Percentiles rank a stretch among this genome's conserved stretches.
phyloP scores from a whole-genome alignment of 2,329 filamentous ascomycete genomes.

The Colletotrichum aenigma region DNA sequence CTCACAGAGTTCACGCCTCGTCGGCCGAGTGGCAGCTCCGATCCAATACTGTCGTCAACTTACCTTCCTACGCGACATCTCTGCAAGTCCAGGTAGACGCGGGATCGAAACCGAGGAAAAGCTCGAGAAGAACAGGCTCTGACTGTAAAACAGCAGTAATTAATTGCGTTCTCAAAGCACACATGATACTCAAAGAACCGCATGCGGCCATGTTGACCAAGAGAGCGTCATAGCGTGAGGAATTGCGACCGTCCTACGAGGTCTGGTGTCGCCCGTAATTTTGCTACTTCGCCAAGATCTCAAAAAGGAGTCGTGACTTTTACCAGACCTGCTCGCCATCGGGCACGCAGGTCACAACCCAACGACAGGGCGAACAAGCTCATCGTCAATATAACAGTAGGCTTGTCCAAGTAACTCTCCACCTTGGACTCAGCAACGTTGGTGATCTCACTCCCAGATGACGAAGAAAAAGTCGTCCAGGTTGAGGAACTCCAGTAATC shows the following conservation, averaged over 20 bases:
- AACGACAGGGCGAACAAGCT: background rate
- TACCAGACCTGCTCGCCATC: background rate
- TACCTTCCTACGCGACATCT: background rate
- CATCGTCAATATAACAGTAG: background rate
- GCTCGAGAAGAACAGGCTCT: background rate
- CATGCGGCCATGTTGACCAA: background rate
- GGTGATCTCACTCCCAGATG: background rate
- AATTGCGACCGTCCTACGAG: background rate
- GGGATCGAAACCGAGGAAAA: background rate
- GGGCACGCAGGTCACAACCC: background rate
- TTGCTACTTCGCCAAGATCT: background rate
- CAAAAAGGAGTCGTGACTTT: background rate
- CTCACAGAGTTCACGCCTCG: background rate
- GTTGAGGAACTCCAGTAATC: background rate
- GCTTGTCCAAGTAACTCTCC: background rate
- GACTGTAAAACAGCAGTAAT: background rate
- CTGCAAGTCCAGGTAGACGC: background rate
- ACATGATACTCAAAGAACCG: too few species aligned
- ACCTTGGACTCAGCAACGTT: background rate
- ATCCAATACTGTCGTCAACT: background rate
- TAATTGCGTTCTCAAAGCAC: background rate
- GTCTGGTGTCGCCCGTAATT: background rate
- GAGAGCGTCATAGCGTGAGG: background rate
- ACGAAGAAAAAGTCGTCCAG: background rate
- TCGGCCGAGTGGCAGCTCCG: background rate